A percentile compares a stretch with the other conserved stretches of the same genome.
These are phyloP conservation scores for Thermochaetoides dissita DNA, from an alignment of 2,329 filamentous ascomycete genomes.

Conservation along the genomic window DNA sequence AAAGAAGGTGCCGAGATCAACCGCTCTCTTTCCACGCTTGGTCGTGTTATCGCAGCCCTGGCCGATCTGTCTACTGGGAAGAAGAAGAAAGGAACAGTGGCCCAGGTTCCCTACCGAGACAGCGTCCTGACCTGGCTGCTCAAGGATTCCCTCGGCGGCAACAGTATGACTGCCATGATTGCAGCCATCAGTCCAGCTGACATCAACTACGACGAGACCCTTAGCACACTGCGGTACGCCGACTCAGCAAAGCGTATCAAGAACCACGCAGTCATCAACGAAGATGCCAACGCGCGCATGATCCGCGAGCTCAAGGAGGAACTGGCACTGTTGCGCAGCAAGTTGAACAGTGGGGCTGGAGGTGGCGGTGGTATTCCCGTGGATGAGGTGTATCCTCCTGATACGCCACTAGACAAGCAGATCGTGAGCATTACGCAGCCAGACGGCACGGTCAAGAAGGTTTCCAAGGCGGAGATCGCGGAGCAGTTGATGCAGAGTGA, in stretches of 20 bases:
- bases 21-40: slow-evolving; percentile 90
- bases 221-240: slow-evolving; percentile 89
- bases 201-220: slow-evolving; percentile 96
- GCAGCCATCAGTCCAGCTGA: slow-evolving; percentile 74
- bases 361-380: slow-evolving; percentile 37
- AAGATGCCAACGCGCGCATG: slow-evolving; percentile 97
- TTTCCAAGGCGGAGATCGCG: slow-evolving; percentile 95
- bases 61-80: slow-evolving; percentile 56
- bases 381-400: slow-evolving; percentile 80
- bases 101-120: slow-evolving; percentile 80
- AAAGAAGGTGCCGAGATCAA: slow-evolving; percentile 98
- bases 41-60: slow-evolving; percentile 86
- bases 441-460: slow-evolving; percentile 81
- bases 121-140: slow-evolving; percentile 73
- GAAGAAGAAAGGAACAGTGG: slow-evolving; percentile 20
- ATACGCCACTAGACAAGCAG: slow-evolving; percentile 85
- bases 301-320: slow-evolving; percentile 97
- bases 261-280: slow-evolving; percentile 98
- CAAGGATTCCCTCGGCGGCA: slow-evolving; percentile 89
- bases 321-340: slow-evolving; percentile 68
- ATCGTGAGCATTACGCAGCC: slow-evolving; percentile 84
- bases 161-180: slow-evolving; percentile 98
- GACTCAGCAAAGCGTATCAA: slow-evolving; percentile 98
- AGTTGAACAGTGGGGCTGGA: slow-evolving; percentile 46
- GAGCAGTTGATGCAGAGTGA: slow-evolving; percentile 94